Conservation (phyloP, 2,329 filamentous ascomycete species). For the Fusarium succisae region DNA sequence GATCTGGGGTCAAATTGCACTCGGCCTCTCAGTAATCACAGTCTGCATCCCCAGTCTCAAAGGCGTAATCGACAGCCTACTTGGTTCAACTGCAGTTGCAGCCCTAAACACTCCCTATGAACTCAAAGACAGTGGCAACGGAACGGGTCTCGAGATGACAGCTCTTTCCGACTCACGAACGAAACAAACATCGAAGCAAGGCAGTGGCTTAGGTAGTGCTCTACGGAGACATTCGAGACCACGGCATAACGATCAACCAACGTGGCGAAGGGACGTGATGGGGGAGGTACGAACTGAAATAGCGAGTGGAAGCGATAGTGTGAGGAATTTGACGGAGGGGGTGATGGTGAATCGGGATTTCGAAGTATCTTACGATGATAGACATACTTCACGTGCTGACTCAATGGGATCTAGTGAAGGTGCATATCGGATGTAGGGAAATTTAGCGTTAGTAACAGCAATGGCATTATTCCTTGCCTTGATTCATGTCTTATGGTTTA, state of each 20-base stretch:
- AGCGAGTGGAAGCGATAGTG: constrained; percentile 33
- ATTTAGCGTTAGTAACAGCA: background rate
- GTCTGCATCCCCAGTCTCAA: constrained; percentile 39
- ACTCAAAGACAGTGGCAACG: constrained; percentile 29
- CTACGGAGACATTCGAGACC: constrained; percentile 1
- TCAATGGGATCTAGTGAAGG: constrained; percentile 32
- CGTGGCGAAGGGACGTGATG: constrained; percentile 25
- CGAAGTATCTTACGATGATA: constrained; percentile 37
- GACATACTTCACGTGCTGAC: constrained; percentile 18
- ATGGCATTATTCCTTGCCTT: background rate
- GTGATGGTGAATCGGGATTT: constrained; percentile 37
- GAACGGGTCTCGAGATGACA: constrained; percentile 31
- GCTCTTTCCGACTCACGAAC: constrained; percentile 9
- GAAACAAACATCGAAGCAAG: constrained; percentile 4
- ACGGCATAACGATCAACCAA: background rate
- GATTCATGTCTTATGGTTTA: background rate
- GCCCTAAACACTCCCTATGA: constrained; percentile 36
- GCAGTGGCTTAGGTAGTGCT: background rate
- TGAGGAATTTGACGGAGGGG: constrained; percentile 36
- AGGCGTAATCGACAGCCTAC: constrained; percentile 37
- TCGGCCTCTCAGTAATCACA: constrained; percentile 35
- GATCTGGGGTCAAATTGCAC: constrained; percentile 36
- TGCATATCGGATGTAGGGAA: constrained; percentile 21
- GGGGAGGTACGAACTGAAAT: constrained; percentile 7
- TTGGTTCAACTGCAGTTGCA: constrained; percentile 30